phyloP scores from a whole-genome alignment of 306 rosid species.

The Cicer yamashitae region DNA sequence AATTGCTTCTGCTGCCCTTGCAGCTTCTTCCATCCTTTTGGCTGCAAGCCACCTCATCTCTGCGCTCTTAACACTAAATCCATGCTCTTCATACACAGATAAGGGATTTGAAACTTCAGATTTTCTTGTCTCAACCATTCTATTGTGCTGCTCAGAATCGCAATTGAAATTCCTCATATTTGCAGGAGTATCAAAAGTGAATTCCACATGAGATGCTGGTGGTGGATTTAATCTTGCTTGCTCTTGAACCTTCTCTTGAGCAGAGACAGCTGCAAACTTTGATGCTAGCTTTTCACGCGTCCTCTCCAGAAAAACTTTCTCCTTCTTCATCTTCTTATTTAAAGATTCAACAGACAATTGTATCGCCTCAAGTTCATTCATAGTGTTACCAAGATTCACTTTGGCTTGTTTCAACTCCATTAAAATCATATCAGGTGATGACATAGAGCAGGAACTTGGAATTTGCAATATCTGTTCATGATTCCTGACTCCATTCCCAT shows the following conservation, averaged over 20 bases:
- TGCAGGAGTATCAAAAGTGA: constrained; percentile 43
- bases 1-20: constrained; percentile 92
- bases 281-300: constrained; percentile 62
- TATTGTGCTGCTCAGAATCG: constrained; percentile 43
- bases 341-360: constrained; percentile 81
- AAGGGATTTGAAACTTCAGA: constrained; percentile 55
- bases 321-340: constrained; percentile 82
- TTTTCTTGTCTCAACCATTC: constrained; percentile 48
- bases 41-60: constrained; percentile 94
- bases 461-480: constrained; percentile 56
- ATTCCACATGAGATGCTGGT: constrained; percentile 38
- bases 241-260: constrained; percentile 57
- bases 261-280: constrained; percentile 60
- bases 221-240: constrained; percentile 49
- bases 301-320: constrained; percentile 71
- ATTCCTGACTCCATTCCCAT: constrained; percentile 41
- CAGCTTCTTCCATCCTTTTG: constrained; percentile 97
- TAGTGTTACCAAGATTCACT: constrained; percentile 81
- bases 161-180: constrained; percentile 45
- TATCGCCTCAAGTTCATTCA: constrained; percentile 77
- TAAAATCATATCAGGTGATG: constrained; percentile 80
- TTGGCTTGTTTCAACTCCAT: constrained; percentile 91
- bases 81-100: constrained; percentile 44
- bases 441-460: constrained; percentile 55
- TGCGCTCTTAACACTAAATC: constrained; percentile 64